These are phyloP conservation scores for Tuber microsphaerosporum DNA, from an alignment of 495 filamentous ascomycete genomes.

Conservation along the genomic window DNA sequence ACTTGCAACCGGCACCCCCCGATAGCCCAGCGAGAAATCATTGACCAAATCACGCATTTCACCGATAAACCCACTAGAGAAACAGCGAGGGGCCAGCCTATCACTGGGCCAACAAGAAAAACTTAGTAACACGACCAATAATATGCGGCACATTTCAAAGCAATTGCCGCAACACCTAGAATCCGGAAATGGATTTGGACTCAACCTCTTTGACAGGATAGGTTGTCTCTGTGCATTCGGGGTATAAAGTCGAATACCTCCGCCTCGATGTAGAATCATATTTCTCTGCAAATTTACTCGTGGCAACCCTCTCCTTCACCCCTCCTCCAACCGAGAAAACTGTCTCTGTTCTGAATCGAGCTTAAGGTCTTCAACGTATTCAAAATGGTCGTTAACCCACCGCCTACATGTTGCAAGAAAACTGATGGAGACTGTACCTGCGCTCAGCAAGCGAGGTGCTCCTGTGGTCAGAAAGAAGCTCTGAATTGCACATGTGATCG, in stretches of 20 bases:
- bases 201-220: not conserved
- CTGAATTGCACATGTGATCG: constrained; percentile 81
- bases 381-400: constrained; percentile 23
- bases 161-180: not conserved
- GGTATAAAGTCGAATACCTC: not conserved
- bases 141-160: not conserved
- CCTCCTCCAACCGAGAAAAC: not conserved
- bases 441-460: constrained; percentile 61
- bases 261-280: not conserved
- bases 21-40: no score
- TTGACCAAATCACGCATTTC: no score
- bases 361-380: not conserved
- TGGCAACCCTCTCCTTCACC: not conserved
- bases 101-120: not conserved
- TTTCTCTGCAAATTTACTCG: not conserved
- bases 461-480: constrained; percentile 78
- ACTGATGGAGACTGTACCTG: constrained; percentile 27
- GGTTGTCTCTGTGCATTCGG: not conserved
- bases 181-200: not conserved
- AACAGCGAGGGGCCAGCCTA: not conserved
- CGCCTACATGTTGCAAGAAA: constrained; percentile 35
- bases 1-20: no score
- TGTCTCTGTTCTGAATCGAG: not conserved
- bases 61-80: not conserved
- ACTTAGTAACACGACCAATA: not conserved